Conservation (phyloP, 495 filamentous ascomycete species). For the Apiosordaria backusii region DNA sequence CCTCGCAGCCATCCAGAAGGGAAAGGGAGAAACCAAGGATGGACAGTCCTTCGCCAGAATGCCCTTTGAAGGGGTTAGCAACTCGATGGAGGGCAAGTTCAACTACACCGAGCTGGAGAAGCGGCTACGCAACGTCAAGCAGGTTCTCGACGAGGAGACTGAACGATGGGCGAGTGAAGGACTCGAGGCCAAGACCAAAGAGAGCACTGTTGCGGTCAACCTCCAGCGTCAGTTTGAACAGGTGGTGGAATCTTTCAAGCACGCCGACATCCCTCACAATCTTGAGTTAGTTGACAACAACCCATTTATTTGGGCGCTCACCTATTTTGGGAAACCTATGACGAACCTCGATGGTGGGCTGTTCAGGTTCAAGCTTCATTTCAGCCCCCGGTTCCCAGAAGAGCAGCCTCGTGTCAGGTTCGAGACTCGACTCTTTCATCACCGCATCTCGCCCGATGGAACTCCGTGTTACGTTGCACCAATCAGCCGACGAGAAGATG, state of each 20-base stretch:
- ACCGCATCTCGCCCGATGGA: constrained; percentile 75
- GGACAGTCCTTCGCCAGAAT: constrained; percentile 65
- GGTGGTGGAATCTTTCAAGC: constrained; percentile 68
- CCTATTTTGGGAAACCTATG: constrained; percentile 89
- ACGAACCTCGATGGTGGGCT: constrained; percentile 91
- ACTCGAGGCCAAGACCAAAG: constrained; percentile 55
- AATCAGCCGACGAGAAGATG: constrained; percentile 62
- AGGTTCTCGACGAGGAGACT: constrained; percentile 67
- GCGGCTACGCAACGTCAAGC: constrained; percentile 62
- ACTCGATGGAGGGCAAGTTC: constrained; percentile 85
- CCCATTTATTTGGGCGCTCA: constrained; percentile 63
- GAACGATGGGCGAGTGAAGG: constrained; percentile 70
- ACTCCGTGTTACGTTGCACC: constrained; percentile 78
- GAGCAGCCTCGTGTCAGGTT: constrained; percentile 84
- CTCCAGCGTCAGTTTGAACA: constrained; percentile 82
- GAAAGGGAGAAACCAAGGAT: constrained; percentile 55
- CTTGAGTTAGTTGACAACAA: constrained; percentile 70
- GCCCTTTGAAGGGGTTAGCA: constrained; percentile 78
- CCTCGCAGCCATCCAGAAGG: constrained; percentile 62
- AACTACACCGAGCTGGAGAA: constrained; percentile 71
- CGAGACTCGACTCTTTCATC: constrained; percentile 79
- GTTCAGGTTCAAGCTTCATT: constrained; percentile 71
- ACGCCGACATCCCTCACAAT: constrained; percentile 64
- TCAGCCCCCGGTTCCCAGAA: constrained; percentile 88
- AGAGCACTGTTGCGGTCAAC: constrained; percentile 72